phyloP scores from a whole-genome alignment of 2,329 filamentous ascomycete species.

The Sclerotinia subarctica region DNA sequence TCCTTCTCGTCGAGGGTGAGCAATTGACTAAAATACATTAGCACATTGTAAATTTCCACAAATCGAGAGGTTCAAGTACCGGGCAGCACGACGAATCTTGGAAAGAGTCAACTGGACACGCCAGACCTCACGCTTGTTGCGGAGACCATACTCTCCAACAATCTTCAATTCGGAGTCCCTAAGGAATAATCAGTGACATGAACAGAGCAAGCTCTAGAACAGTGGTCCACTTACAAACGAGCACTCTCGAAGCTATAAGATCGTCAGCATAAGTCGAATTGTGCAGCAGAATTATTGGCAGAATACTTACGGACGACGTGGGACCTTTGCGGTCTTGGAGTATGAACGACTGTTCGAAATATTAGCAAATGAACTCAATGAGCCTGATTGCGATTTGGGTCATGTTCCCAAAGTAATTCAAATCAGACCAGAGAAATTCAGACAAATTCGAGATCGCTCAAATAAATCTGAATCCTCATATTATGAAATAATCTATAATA shows the following conservation, averaged over 20 bases:
- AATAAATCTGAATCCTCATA: neutral
- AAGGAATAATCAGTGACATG: constrained; percentile 77
- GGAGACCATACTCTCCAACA: constrained; percentile 99
- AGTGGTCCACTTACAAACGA: constrained; percentile 99
- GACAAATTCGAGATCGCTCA: neutral
- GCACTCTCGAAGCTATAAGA: constrained; percentile 86
- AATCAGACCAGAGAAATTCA: neutral
- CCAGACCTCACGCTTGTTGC: constrained; percentile 99
- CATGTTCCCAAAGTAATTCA: neutral
- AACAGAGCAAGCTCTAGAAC: constrained; percentile 97
- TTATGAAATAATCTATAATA: neutral
- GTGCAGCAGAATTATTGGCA: neutral
- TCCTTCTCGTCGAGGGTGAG: constrained; percentile 99
- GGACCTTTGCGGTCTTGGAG: constrained; percentile 99
- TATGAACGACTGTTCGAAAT: constrained; percentile 53
- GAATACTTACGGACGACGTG: constrained; percentile 62
- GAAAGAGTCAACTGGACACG: constrained; percentile 98
- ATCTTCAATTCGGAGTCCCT: constrained; percentile 99
- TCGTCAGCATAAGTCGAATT: constrained; percentile 40
- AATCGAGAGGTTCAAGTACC: constrained; percentile 54
- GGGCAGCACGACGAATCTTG: constrained; percentile 99
- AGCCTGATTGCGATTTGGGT: neutral
- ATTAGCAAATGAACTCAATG: constrained; percentile 6
- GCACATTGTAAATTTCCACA: neutral
- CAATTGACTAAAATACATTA: constrained; percentile 71